A percentile compares a stretch with the other conserved stretches of the same genome.
phyloP scores from a whole-genome alignment of 2,329 filamentous ascomycete genomes.

The Chrysosporium keratinophilum region DNA sequence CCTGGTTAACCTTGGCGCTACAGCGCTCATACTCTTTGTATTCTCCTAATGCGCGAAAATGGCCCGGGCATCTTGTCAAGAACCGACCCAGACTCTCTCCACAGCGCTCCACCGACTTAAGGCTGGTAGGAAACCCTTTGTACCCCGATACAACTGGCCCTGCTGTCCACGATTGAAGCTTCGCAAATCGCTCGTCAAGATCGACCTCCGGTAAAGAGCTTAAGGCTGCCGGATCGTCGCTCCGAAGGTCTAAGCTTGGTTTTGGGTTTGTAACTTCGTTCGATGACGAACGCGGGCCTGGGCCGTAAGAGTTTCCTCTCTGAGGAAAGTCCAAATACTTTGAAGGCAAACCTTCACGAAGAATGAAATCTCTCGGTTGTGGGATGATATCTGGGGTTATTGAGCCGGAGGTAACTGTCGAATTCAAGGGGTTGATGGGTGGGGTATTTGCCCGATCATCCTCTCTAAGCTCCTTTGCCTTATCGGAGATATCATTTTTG shows the following conservation, averaged over 20 bases:
- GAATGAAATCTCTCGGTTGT: neutral
- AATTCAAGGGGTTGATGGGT: neutral
- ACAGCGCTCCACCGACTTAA: neutral
- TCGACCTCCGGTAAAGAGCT: neutral
- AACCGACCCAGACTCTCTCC: slow-evolving; percentile 5
- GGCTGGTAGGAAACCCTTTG: neutral
- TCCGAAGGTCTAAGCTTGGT: neutral
- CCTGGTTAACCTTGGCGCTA: slow-evolving; percentile 1
- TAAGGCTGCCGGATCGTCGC: neutral
- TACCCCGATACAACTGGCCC: neutral
- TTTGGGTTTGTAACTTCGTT: no score
- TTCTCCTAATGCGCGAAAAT: neutral
- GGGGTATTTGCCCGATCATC: neutral
- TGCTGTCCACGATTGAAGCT: neutral
- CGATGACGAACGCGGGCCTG: neutral
- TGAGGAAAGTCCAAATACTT: neutral
- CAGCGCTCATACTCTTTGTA: slow-evolving; percentile 5
- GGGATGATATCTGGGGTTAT: neutral
- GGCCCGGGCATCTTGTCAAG: slow-evolving; percentile 1
- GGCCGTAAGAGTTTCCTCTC: neutral
- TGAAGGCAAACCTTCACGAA: neutral
- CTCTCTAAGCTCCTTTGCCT: neutral
- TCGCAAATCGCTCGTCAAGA: neutral
- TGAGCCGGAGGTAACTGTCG: neutral
- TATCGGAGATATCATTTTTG: neutral